A percentile compares a stretch with the other conserved stretches of the same genome.
Conservation (phyloP, 805 yeast species). For the Torulaspora quercuum region DNA sequence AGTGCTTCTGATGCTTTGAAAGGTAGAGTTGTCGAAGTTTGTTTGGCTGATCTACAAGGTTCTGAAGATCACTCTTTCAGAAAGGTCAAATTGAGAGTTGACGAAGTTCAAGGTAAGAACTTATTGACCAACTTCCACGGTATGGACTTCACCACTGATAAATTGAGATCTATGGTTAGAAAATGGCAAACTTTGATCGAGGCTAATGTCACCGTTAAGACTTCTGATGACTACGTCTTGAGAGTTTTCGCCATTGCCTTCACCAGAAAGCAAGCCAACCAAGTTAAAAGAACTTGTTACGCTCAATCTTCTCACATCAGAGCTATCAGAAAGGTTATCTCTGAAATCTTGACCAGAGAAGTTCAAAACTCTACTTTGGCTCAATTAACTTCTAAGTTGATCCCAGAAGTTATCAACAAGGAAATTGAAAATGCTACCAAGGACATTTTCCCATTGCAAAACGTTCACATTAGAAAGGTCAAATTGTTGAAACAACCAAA, state of each 20-base stretch:
- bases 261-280: slow-evolving; percentile 97
- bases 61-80: slow-evolving; percentile 98
- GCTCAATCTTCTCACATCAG: slow-evolving; percentile 98
- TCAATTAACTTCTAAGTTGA: slow-evolving; percentile 94
- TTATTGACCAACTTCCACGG: slow-evolving; percentile 99
- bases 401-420: slow-evolving; percentile 98
- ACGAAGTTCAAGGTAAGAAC: slow-evolving; percentile 98
- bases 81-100: slow-evolving; percentile 96
- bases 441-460: slow-evolving; percentile 94
- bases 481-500: slow-evolving; percentile 98
- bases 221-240: slow-evolving; percentile 94
- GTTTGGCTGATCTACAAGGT: slow-evolving; percentile 96
- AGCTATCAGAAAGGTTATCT: slow-evolving; percentile 95
- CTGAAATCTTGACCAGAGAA: slow-evolving; percentile 94
- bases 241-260: slow-evolving; percentile 96
- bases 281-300: slow-evolving; percentile 94
- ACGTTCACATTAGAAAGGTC: slow-evolving; percentile 98
- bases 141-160: slow-evolving; percentile 95
- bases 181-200: slow-evolving; percentile 98
- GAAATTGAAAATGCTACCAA: slow-evolving; percentile 96
- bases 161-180: slow-evolving; percentile 95
- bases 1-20: slow-evolving; percentile 97
- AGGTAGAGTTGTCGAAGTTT: slow-evolving; percentile 95
- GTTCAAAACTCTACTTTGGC: slow-evolving; percentile 92
- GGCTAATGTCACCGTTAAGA: slow-evolving; percentile 97